Evolutionary conservation across 805 yeast species (phyloP), one percentile per base, ranked within the genome.

Genomic region (Babjeviella inositovora): DNA sequence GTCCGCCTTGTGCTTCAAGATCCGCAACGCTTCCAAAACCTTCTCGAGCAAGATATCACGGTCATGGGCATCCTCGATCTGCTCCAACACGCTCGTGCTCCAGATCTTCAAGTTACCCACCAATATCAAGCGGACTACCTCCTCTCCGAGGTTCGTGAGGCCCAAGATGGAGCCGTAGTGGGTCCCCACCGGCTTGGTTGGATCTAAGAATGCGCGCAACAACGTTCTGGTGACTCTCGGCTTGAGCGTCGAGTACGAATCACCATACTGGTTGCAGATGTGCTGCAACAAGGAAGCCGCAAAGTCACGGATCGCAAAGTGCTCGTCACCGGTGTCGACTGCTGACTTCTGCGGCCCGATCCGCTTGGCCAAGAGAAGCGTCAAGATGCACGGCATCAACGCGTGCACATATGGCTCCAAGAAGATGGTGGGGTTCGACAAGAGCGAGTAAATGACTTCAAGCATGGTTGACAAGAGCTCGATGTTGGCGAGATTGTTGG

Each of bases 401-500:
- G 94, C 87, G 51, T 92, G 98, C 21, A 90, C 82, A 40, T 87
- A 87, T 7, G 97, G 98, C 34, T 87, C 96, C 29, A 87, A 59
- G 37, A 84, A 87, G 18, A 90, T 70, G 11, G 93, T 73, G 25
- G 70, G 70, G 48, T 90, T 90, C 20, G 75, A 70, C 23, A 84
- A 58, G 15, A 90, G 57, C 0, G 97, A 84, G 29, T 81, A 77
- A 8, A 87, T 69, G 31, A 84, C 84, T 44, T 82, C 92, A 29
- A 90, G 53, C 81, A 87, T 84, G 5, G 93, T 79, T 4, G 79
- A 62, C 25, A 90, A 52, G 11, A 80, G 47, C 4, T 63, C 65
- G 21, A 79, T 55, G 39, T 76, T 74, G 35, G 77, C 68, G 35
- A 87, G 58, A 38, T 82, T 87, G 41, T 81, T 75, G 1, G 97